Percentiles rank a stretch among this genome's conserved stretches.
Evolutionary conservation across 345 rosid genomes (phyloP).

Genomic region (Populus alba): DNA sequence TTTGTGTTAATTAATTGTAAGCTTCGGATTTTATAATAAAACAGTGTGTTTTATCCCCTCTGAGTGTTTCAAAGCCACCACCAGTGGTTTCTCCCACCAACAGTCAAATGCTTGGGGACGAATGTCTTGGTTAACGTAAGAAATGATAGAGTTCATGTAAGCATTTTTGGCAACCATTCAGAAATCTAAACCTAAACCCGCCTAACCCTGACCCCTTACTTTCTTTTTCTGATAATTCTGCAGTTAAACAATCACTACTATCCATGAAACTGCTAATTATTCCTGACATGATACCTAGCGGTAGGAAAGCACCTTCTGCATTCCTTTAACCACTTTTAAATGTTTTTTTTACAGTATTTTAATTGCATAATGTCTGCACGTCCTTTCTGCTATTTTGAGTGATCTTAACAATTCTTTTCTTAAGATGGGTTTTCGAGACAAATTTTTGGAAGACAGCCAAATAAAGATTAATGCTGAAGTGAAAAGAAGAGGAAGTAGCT

Average conservation of each 20-base stretch:
- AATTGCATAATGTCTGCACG: not conserved
- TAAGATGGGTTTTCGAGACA: constrained; percentile 44
- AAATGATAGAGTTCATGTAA: too few species aligned
- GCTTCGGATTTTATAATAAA: too few species aligned
- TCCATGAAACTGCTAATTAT: not conserved
- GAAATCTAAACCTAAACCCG: too few species aligned
- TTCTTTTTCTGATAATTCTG: not conserved
- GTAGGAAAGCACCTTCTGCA: not conserved
- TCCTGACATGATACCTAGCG: not conserved
- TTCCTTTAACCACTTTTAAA: not conserved
- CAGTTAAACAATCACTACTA: not conserved
- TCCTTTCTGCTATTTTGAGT: not conserved
- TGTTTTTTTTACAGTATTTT: not conserved
- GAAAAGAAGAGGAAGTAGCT: not conserved
- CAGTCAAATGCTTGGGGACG: not conserved
- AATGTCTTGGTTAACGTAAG: not conserved
- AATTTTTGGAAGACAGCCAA: constrained; percentile 34
- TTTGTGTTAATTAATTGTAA: too few species aligned
- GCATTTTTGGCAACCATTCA: too few species aligned
- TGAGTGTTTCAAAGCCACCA: too few species aligned
- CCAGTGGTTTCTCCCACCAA: too few species aligned
- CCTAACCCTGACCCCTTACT: not conserved
- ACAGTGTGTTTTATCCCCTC: too few species aligned
- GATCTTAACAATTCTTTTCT: not conserved
- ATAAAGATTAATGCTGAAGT: constrained; percentile 38